phyloP scores from a whole-genome alignment of 2,329 filamentous ascomycete species.

The Fusarium sublunatum region DNA sequence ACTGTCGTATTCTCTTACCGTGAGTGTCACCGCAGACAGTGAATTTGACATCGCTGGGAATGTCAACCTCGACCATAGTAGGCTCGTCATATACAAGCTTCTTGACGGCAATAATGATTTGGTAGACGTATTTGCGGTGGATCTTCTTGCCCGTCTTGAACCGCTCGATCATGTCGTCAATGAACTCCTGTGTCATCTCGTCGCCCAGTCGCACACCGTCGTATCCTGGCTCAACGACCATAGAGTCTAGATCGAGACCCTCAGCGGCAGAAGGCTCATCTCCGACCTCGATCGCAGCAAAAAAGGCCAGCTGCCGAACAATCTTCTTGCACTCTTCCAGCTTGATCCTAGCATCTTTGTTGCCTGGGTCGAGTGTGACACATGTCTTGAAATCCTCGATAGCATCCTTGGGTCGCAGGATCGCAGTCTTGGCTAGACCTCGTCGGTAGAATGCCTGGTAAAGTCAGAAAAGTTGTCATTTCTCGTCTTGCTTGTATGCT shows the following conservation, averaged over 20 bases:
- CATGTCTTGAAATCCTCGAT: conserved; percentile 93
- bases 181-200: conserved; percentile 95
- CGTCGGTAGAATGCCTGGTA: conserved; percentile 90
- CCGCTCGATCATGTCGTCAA: conserved; percentile 95
- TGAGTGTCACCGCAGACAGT: conserved; percentile 99
- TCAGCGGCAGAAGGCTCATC: conserved; percentile 94
- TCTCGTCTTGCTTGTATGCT: not conserved
- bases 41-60: conserved; percentile 80
- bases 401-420: conserved; percentile 87
- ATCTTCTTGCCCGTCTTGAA: conserved; percentile 98
- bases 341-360: conserved; percentile 92
- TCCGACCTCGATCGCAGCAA: conserved; percentile 92
- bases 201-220: conserved; percentile 83
- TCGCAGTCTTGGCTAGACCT: conserved; percentile 90
- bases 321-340: conserved; percentile 94
- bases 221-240: conserved; percentile 83
- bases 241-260: conserved; percentile 87
- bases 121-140: conserved; percentile 95
- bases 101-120: conserved; percentile 91
- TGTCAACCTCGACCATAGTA: conserved; percentile 94
- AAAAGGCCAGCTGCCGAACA: conserved; percentile 90
- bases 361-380: conserved; percentile 84
- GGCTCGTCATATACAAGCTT: conserved; percentile 91
- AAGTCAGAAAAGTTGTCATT: conserved; percentile 15
- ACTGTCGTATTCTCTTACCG: conserved; percentile 65